Conservation (phyloP, 257 asterid genomes). For the Rehmannia glutinosa region DNA sequence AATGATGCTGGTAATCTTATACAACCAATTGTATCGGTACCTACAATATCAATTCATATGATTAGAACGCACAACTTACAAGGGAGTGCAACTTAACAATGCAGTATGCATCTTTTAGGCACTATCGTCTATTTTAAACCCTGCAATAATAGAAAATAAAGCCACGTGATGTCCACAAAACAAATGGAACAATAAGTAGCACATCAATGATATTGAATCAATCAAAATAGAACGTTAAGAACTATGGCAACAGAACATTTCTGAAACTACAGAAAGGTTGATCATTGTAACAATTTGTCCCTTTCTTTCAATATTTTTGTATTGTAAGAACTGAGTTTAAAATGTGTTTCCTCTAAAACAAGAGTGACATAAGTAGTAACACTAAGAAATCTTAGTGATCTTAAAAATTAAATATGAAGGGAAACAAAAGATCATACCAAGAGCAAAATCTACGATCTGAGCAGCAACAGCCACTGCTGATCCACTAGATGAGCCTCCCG, state of each 20-base stretch:
- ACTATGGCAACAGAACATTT: background rate
- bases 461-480: constrained; percentile 93
- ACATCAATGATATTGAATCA: background rate
- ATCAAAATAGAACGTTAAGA: background rate
- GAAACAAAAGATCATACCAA: constrained; percentile 48
- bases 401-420: background rate
- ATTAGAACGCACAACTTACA: constrained; percentile 12
- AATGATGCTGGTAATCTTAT: constrained; percentile 28
- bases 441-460: constrained; percentile 73
- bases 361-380: background rate
- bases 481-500: constrained; percentile 96
- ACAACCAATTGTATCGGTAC: constrained; percentile 39
- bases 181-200: background rate
- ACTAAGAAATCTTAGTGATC: background rate
- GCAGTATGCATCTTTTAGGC: background rate
- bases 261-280: background rate
- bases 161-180: constrained; percentile 13
- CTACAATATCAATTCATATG: constrained; percentile 34
- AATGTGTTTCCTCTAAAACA: background rate
- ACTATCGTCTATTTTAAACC: background rate
- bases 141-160: background rate
- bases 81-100: background rate
- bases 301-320: background rate
- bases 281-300: background rate
- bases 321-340: background rate